These are phyloP conservation scores for Acanthamoeba divionensis DNA, from an alignment of 208 protist genomes.

Conservation along the genomic window DNA sequence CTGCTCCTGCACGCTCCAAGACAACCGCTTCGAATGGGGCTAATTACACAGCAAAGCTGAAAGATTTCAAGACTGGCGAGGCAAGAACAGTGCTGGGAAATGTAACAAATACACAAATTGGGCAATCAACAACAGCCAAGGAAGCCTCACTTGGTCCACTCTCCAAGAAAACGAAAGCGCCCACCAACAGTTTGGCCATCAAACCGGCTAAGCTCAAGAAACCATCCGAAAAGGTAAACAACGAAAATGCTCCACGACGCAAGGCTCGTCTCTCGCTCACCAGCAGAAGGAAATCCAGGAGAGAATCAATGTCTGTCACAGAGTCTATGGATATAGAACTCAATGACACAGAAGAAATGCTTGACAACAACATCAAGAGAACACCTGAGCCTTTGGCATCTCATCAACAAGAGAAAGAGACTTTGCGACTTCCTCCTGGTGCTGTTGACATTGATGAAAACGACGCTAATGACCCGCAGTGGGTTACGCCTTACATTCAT, in stretches of 20 bases:
- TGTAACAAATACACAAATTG: not conserved
- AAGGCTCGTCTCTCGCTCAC: not conserved
- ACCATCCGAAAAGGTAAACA: not conserved
- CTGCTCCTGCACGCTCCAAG: too few species aligned
- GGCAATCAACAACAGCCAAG: not conserved
- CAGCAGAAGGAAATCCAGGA: not conserved
- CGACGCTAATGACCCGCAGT: slow-evolving; percentile 72
- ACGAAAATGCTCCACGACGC: not conserved
- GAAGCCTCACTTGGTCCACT: not conserved
- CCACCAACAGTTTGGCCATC: not conserved
- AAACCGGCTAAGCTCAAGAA: not conserved
- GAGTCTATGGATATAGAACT: not conserved
- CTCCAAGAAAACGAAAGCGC: not conserved
- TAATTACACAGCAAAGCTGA: too few species aligned
- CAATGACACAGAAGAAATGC: not conserved
- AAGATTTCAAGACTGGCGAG: slow-evolving; percentile 21
- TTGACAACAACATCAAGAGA: not conserved
- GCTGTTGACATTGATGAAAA: slow-evolving; percentile 62
- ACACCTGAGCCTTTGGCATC: not conserved
- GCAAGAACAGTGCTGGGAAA: not conserved
- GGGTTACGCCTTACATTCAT: slow-evolving; percentile 73
- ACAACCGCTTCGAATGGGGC: too few species aligned
- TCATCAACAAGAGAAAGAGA: not conserved
- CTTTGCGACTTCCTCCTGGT: not conserved
- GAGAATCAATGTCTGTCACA: not conserved